Base-by-base conservation (phyloP, 805 yeast genomes). In the Metschnikowia picachoensis region DNA sequence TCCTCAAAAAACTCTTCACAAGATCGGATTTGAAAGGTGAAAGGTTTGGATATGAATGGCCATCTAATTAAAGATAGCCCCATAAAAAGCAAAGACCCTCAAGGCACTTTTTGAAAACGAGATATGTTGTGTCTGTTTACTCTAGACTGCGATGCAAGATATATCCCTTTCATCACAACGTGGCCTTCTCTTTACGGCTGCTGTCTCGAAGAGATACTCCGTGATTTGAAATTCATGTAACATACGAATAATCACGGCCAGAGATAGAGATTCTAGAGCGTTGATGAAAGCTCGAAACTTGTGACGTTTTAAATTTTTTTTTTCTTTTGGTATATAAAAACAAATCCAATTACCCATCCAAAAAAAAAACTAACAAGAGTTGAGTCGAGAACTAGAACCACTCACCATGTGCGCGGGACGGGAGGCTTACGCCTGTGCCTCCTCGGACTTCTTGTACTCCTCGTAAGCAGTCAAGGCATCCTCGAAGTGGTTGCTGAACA, bases 401-500 rank as follows among this genome's bases (percentile, higher is more conserved):
- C 50, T 34, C 48, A 44, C 43, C 48, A 37, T 39, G 30, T 33
- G 17, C 30, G 29, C 41, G 15, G 44, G 25, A 5, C 41, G 31
- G 27, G 33, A 37, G 40, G 32, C 41, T 37, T 58, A 58, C 36
- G 57, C 65, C 51, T 60, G 62, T 37, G 59, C 49, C 53, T 58
- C 65, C 56, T 64, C 68, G 54, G 76, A 70, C 62, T 83, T 83
- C 74, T 87, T 83, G 81, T 85, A 91, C 64, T 86, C 88, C 74
- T 88, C 90, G 74, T 88, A 92, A 65, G 97, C 97, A 72, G 85
- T 81, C 60, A 85, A 80, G 58, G 99, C 99, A 72, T 92, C 98
- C 61, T 85, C 85, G 66, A 92, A 89, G 70, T 90, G 96, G 69
- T 83, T 82, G 76, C 84, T 83, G 77, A 94, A 87, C 59, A 85